These are phyloP conservation scores for Elsinoe fawcettii DNA, from an alignment of 2,329 filamentous ascomycete species.

Conservation along the genomic window DNA sequence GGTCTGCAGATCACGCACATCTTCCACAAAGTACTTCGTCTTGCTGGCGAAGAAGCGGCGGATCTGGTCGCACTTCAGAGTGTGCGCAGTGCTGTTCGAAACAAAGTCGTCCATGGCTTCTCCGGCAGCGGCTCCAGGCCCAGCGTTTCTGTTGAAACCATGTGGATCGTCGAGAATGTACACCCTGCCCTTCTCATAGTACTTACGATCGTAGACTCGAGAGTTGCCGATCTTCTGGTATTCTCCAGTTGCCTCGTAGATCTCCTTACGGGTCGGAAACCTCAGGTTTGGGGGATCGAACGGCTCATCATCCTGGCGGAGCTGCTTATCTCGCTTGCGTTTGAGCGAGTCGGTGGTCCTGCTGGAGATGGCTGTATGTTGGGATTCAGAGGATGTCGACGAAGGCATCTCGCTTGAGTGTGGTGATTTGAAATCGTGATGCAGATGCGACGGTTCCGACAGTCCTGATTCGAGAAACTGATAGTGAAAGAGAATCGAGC, in stretches of 20 bases:
- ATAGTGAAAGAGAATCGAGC: no score
- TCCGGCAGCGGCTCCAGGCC: no score
- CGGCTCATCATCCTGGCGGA: not conserved
- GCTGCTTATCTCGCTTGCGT: no score
- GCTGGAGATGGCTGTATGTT: no score
- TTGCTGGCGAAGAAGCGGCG: slow-evolving; percentile 2
- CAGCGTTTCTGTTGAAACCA: no score
- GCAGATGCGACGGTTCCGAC: not conserved
- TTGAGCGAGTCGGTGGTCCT: no score
- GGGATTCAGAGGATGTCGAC: no score
- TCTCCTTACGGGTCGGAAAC: not conserved
- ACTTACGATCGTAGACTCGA: slow-evolving; percentile 13
- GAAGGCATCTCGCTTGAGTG: not conserved
- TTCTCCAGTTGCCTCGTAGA: not conserved
- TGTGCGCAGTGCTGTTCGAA: not conserved
- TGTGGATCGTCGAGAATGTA: slow-evolving; percentile 10
- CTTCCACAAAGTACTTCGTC: no score
- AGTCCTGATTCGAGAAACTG: not conserved
- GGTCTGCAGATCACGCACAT: no score
- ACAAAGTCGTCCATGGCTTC: no score
- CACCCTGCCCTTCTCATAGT: not conserved
- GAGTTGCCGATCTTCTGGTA: not conserved
- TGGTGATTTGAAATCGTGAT: not conserved
- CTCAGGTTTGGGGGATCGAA: no score
- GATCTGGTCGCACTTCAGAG: not conserved